phyloP scores from a whole-genome alignment of 2,329 filamentous ascomycete species.

The Fusarium luffae region DNA sequence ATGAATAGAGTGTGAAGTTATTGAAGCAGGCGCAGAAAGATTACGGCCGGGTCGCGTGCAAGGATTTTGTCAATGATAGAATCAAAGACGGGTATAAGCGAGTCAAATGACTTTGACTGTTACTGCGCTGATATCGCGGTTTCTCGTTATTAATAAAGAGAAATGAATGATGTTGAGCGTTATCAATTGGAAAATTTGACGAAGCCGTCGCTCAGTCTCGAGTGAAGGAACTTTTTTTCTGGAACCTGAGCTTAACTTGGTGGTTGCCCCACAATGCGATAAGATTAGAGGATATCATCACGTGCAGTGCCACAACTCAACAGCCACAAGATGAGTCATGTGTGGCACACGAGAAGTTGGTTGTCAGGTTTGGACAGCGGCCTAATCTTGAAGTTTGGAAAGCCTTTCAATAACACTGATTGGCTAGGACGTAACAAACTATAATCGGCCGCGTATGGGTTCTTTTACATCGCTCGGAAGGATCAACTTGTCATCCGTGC shows the following conservation, averaged over 20 bases:
- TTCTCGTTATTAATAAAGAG: slow-evolving; percentile 2
- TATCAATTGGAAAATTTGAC: slow-evolving; percentile 52
- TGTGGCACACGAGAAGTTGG: slow-evolving; percentile 23
- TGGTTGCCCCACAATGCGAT: slow-evolving; percentile 35
- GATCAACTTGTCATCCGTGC: slow-evolving; percentile 26
- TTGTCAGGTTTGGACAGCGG: background rate
- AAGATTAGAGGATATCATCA: slow-evolving; percentile 33
- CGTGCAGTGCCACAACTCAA: slow-evolving; percentile 19
- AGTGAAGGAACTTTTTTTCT: slow-evolving; percentile 51
- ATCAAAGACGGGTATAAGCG: background rate
- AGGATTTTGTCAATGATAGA: slow-evolving; percentile 10
- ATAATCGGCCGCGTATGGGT: slow-evolving; percentile 30
- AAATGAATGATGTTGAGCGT: slow-evolving; percentile 33
- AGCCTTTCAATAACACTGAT: slow-evolving; percentile 36
- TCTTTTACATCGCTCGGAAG: slow-evolving; percentile 27
- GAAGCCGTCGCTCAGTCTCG: slow-evolving; percentile 38
- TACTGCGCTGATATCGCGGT: background rate
- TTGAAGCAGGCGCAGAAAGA: slow-evolving; percentile 19
- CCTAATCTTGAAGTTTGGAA: slow-evolving; percentile 7
- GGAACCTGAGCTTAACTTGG: slow-evolving; percentile 23
- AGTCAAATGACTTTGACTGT: background rate
- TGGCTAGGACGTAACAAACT: slow-evolving; percentile 19
- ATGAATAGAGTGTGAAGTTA: slow-evolving; percentile 33
- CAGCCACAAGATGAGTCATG: slow-evolving; percentile 30
- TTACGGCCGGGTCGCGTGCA: slow-evolving; percentile 32